phyloP scores from a whole-genome alignment of 2,329 filamentous ascomycete species.

The Cladosporium sp. region DNA sequence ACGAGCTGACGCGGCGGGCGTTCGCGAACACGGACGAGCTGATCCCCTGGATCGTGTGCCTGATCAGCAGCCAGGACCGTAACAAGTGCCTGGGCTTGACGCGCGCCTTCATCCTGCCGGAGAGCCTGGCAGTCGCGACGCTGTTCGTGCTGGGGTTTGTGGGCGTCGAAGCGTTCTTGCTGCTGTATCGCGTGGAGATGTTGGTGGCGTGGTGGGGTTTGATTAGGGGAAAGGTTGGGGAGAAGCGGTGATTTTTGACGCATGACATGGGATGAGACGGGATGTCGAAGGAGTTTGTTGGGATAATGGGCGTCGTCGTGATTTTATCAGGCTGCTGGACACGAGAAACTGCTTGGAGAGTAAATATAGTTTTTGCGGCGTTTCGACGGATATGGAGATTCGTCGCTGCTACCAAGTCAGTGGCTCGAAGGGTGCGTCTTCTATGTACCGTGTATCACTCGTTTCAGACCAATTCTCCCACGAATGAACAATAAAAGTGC shows the following conservation, averaged over 20 bases:
- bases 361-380: too few relatives aligned
- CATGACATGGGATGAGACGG: too few relatives aligned
- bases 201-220: constrained; percentile 19
- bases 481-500: background rate
- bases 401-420: too few relatives aligned
- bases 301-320: too few relatives aligned
- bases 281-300: too few relatives aligned
- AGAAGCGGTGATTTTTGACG: background rate
- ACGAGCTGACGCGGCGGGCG: constrained; percentile 15
- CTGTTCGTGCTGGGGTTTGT: constrained; percentile 22
- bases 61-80: constrained; percentile 19
- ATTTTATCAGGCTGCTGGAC: too few relatives aligned
- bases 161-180: constrained; percentile 21
- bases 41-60: constrained; percentile 23
- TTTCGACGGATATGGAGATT: too few relatives aligned
- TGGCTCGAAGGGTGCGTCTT: background rate
- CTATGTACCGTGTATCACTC: too few relatives aligned
- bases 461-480: too few relatives aligned
- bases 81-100: constrained; percentile 17
- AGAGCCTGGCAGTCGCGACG: constrained; percentile 18
- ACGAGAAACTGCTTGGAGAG: too few relatives aligned
- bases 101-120: constrained; percentile 16
- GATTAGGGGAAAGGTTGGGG: constrained; percentile 7
- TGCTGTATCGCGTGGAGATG: constrained; percentile 19
- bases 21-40: constrained; percentile 18